A percentile compares a stretch with the other conserved stretches of the same genome.
These are phyloP conservation scores for Zoysia japonica DNA, from an alignment of 176 grass and related monocot species.

Conservation along the genomic window DNA sequence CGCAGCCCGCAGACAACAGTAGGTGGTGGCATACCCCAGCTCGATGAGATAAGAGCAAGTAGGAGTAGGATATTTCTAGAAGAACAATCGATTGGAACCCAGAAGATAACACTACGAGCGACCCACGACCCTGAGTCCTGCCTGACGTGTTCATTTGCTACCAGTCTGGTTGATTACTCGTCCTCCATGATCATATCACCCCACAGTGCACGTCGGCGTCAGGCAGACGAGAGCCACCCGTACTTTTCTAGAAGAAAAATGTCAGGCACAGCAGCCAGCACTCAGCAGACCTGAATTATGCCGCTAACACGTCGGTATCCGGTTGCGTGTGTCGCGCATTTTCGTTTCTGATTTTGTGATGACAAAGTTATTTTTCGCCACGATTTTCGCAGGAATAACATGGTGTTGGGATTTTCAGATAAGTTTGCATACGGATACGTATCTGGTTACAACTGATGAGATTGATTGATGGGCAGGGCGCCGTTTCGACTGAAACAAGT, in stretches of 20 bases:
- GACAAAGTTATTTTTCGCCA: background rate
- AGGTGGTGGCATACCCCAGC: background rate
- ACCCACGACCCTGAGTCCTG: background rate
- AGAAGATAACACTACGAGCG: background rate
- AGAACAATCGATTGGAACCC: background rate
- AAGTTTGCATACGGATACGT: background rate
- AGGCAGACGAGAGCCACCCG: background rate
- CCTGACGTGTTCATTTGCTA: background rate
- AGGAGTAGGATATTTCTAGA: background rate
- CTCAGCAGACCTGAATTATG: background rate
- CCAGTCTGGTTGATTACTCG: background rate
- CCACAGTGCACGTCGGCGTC: background rate
- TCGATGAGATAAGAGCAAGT: background rate
- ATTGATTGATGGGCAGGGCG: background rate
- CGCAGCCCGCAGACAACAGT: background rate
- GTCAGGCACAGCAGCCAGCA: too few relatives aligned
- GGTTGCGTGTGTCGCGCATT: background rate
- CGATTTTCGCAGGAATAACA: background rate
- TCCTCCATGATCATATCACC: background rate
- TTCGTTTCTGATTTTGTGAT: background rate
- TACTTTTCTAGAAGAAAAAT: slow-evolving; percentile 18
- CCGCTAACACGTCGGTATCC: background rate
- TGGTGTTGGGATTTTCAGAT: background rate
- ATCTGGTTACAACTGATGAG: background rate
- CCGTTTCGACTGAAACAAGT: background rate